phyloP scores from a whole-genome alignment of 176 grass and related monocot genomes.

The Thalia dealbata region DNA sequence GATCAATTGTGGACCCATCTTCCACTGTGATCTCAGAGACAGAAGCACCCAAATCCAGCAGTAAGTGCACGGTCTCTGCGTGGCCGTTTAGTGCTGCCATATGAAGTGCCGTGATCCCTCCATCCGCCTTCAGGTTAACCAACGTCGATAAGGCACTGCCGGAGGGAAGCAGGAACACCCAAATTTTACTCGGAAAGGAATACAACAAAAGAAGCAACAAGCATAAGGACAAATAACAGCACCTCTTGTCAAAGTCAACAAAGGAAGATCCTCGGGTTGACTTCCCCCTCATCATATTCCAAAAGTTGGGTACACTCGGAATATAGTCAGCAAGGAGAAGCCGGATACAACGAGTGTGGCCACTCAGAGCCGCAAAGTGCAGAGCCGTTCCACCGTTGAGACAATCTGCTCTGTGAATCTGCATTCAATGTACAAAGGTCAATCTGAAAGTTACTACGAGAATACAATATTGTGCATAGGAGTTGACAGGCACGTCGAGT shows the following conservation, averaged over 20 bases:
- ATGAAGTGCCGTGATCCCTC: slow-evolving; percentile 84
- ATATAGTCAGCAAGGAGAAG: slow-evolving; percentile 77
- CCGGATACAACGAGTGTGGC: slow-evolving; percentile 74
- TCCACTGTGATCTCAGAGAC: slow-evolving; percentile 69
- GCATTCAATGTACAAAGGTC: slow-evolving; percentile 14
- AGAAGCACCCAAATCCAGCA: slow-evolving; percentile 70
- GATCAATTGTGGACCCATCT: slow-evolving; percentile 77
- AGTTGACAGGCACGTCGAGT: neutral
- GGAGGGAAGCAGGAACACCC: slow-evolving; percentile 12
- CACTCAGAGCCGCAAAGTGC: slow-evolving; percentile 74
- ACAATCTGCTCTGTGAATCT: slow-evolving; percentile 94
- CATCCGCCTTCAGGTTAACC: slow-evolving; percentile 54
- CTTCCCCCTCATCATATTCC: slow-evolving; percentile 27
- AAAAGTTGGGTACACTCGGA: slow-evolving; percentile 53
- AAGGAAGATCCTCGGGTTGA: slow-evolving; percentile 40
- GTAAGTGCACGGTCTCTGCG: slow-evolving; percentile 66
- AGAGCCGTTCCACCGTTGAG: slow-evolving; percentile 74
- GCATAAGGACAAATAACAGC: slow-evolving; percentile 19
- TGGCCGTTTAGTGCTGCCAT: slow-evolving; percentile 92
- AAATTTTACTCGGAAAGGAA: slow-evolving; percentile 1
- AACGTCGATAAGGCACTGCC: slow-evolving; percentile 44
- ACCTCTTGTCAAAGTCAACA: slow-evolving; percentile 47
- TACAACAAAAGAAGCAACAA: slow-evolving; percentile 5
- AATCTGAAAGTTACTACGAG: no score
- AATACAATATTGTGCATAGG: neutral